phyloP scores from a whole-genome alignment of 306 rosid genomes.

The Begonia loranthoides region DNA sequence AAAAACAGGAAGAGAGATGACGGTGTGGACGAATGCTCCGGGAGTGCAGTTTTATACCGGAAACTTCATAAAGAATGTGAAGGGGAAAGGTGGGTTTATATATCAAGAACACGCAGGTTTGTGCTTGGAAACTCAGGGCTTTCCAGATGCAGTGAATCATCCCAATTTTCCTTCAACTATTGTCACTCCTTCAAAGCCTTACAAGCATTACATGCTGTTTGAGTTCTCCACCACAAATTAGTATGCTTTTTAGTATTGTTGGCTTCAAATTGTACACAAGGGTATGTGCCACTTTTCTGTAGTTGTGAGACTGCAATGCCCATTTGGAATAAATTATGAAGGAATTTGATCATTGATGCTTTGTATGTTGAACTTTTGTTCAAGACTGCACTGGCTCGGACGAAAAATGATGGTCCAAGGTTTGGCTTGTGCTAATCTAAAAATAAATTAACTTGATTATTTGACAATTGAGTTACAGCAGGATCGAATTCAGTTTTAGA shows the following conservation, averaged over 20 bases:
- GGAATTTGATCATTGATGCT: too few relatives aligned
- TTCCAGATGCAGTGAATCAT: constrained; percentile 62
- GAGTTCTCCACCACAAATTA: constrained; percentile 32
- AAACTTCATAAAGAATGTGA: constrained; percentile 32
- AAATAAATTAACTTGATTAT: too few relatives aligned
- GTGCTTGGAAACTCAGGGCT: constrained; percentile 65
- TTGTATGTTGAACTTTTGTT: too few relatives aligned
- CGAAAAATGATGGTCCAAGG: too few relatives aligned
- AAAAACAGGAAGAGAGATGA: constrained; percentile 53
- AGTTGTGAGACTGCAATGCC: too few relatives aligned
- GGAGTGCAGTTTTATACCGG: constrained; percentile 76
- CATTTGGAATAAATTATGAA: too few relatives aligned
- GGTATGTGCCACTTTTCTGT: not conserved
- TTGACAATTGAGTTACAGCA: too few relatives aligned
- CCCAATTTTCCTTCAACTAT: constrained; percentile 68
- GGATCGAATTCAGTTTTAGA: too few relatives aligned
- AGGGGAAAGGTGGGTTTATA: constrained; percentile 56
- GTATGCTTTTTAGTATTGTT: too few relatives aligned
- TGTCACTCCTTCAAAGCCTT: constrained; percentile 41
- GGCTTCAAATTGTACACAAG: not conserved
- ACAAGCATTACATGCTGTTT: constrained; percentile 36
- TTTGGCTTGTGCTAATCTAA: too few relatives aligned
- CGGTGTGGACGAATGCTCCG: constrained; percentile 51
- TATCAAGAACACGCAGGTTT: constrained; percentile 39
- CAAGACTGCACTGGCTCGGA: too few relatives aligned